Percentiles rank a stretch among this genome's conserved stretches.
These are phyloP conservation scores for Coemansia sp. DNA, from an alignment of 192 early-diverging fungal species.

Conservation along the genomic window DNA sequence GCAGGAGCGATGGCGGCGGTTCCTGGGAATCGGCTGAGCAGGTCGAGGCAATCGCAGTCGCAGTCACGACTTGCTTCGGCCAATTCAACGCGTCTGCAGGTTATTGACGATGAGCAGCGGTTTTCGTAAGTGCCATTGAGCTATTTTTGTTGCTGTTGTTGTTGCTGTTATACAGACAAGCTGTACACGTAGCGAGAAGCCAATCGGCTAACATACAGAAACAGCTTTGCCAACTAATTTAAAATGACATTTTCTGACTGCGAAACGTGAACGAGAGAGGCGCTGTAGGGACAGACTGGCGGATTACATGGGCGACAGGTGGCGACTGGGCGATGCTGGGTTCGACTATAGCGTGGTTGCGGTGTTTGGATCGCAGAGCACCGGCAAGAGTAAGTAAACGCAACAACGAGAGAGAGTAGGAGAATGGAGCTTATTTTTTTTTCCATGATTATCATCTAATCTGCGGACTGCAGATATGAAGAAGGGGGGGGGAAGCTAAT, in stretches of 20 bases:
- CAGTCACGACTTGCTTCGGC: background rate
- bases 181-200: too few relatives aligned
- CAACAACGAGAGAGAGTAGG: too few relatives aligned
- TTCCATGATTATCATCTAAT: too few relatives aligned
- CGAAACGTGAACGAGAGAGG: background rate
- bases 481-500: background rate
- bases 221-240: too few relatives aligned
- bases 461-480: background rate
- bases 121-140: constrained; percentile 42
- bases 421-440: too few relatives aligned
- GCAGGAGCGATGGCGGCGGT: background rate
- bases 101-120: constrained; percentile 50
- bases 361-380: constrained; percentile 98
- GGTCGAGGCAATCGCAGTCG: background rate
- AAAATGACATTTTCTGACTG: background rate
- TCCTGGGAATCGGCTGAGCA: background rate
- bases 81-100: constrained; percentile 40
- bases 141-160: too few relatives aligned
- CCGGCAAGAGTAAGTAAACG: constrained; percentile 90
- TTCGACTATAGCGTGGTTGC: constrained; percentile 98
- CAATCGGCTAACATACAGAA: too few relatives aligned
- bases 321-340: constrained; percentile 78
- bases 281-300: constrained; percentile 63
- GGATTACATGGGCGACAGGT: constrained; percentile 80
- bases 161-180: too few relatives aligned